A percentile compares a stretch with the other conserved stretches of the same genome.
These are phyloP conservation scores for Macrolepiota fuliginosa DNA, from an alignment of 768 basidiomycete genomes.

Conservation along the genomic window DNA sequence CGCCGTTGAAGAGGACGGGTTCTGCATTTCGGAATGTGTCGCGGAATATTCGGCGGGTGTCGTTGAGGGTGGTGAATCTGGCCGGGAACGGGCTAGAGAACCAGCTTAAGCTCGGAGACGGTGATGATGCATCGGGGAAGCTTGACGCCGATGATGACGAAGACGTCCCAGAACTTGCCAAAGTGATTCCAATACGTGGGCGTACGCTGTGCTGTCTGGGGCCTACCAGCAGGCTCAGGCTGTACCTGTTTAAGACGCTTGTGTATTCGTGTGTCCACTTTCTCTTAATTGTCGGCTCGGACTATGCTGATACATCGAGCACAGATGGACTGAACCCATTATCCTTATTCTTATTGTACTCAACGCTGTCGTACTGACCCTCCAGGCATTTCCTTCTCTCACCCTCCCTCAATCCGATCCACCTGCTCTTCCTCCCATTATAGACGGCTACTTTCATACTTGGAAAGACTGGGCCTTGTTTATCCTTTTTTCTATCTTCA, in stretches of 20 bases:
- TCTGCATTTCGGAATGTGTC: conserved; percentile 58
- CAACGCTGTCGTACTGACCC: conserved; percentile 78
- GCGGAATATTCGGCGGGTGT: conserved; percentile 57
- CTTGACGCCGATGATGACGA: conserved; percentile 34
- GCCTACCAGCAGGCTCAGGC: conserved; percentile 61
- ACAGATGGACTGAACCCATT: conserved; percentile 81
- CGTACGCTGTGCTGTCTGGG: conserved; percentile 77
- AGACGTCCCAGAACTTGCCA: conserved; percentile 39
- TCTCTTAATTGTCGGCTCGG: conserved; percentile 1
- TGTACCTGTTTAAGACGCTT: conserved; percentile 64
- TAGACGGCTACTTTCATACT: conserved; percentile 74
- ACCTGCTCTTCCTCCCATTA: conserved; percentile 35
- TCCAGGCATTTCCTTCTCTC: conserved; percentile 69
- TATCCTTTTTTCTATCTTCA: conserved; percentile 79
- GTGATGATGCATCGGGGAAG: conserved; percentile 32
- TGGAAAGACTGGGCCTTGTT: conserved; percentile 95
- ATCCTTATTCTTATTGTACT: conserved; percentile 83
- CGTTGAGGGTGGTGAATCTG: conserved; percentile 81
- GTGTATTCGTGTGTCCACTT: conserved; percentile 59
- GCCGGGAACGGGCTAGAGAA: conserved; percentile 58
- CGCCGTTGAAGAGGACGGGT: conserved; percentile 61
- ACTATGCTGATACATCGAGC: neutral
- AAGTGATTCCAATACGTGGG: conserved; percentile 61
- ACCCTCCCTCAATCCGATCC: conserved; percentile 47
- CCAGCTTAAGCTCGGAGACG: conserved; percentile 54